Evolutionary conservation across 83 land plant species (phyloP), one percentile per base, ranked within the genome.

Genomic region (Larix sibirica): DNA sequence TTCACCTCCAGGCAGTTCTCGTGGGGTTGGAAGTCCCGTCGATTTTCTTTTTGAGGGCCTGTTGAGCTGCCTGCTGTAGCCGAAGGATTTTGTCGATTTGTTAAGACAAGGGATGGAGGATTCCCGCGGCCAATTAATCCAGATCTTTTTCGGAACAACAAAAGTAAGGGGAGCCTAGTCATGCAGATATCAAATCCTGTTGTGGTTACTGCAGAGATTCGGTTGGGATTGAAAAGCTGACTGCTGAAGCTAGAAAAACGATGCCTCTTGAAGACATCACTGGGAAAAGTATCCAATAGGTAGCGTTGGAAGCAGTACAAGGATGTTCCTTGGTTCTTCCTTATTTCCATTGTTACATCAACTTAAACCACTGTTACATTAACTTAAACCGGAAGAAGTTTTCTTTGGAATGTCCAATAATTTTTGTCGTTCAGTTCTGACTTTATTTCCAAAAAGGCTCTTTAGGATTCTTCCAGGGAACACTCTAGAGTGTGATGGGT

Each of bases 221-320:
- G 24, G 87, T 79, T 67, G 99, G 99, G 24, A 84, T 88, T 80
- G 91, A 95, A 59, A 88, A 90, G 81, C 84, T 96, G 66, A 87
- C 92, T 20, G 79, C 40, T 77, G 94, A 95, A 83, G 90, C 58
- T n/a, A n/a, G n/a, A n/a, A n/a, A n/a, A n/a, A n/a, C n/a, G n/a
- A n/a, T n/a, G n/a, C n/a, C n/a, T n/a, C 83, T 96, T 83, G 96
- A 96, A 28, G 95, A 96, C 85, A 86, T 95, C 13, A 88, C 92
- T 33, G 96, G 95, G 77, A 93, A 90, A 82, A 87, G 86, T 58
- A 81, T 96, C 71, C 91, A 93, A 26, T 87, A 95, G 77, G 75
- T 94, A 38, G 92, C 95, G 79, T 87, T 90, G 88, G 95, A 93
- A 69, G 85, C 90, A 80, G 64, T 67, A 20, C 88, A 28, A 28